Base-by-base conservation (phyloP, 805 yeast genomes). In the Spencermartinsiella europaea region DNA sequence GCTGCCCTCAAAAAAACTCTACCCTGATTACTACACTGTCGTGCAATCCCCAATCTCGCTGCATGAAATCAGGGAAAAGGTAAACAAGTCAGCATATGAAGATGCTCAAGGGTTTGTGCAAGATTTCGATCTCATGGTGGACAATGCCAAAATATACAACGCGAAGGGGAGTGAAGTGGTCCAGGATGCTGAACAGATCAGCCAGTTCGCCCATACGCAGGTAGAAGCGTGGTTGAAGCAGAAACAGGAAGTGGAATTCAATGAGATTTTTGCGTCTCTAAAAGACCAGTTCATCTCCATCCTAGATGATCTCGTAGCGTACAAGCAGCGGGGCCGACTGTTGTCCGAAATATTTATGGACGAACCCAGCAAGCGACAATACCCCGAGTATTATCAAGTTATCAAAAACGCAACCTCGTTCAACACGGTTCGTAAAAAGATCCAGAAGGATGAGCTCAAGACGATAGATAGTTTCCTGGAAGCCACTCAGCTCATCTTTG, bases 351-450 rank as follows among this genome's bases (percentile, higher is more conserved):
- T 95, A 0, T 90, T 89, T 61, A 62, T 84, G 68, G 85, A 81
- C 27, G 82, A 80, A 46, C 93, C 91, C 2, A 80, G 80, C 57
- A 75, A 74, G 27, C 76, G 76, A 12, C 77, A 76, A 48, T 83
- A 84, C 56, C 95, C 96, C 1, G 95, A 85, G 57, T 90, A 90
- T 67, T 82, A 82, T 65, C 74, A 77, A 52, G 69, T 85, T 4
- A 81, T 91, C 38, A 74, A 78, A 52, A 70, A 75, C 45, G 95
- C 96, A 12, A 84, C 87, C 63, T 77, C 95, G 1, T 75, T 91
- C 56, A 74, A 72, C 43, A 71, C 77, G 27, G 76, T 91, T 8
- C 67, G 73, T 50, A 66, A 67, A 17, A 75, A 75, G 41, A 59
- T 89, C 37, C 15, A 47, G 4, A 65, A 64, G 15, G 77, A 79